Conservation (phyloP, 2,329 filamentous ascomycete genomes). For the Fusarium chaquense region DNA sequence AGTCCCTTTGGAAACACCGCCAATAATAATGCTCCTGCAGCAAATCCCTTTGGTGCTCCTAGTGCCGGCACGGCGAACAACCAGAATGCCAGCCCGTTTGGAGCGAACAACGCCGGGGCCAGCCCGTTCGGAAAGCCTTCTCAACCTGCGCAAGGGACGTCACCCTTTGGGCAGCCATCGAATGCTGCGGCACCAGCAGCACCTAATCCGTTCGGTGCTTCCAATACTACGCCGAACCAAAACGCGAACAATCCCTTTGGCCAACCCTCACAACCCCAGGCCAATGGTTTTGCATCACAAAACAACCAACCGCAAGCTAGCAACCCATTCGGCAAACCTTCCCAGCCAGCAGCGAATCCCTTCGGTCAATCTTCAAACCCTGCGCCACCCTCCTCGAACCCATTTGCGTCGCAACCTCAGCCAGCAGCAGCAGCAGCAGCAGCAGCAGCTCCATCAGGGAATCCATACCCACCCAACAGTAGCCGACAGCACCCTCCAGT, state of each 20-base stretch:
- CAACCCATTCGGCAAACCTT: conserved; percentile 47
- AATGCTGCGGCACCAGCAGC: conserved; percentile 28
- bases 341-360: conserved; percentile 28
- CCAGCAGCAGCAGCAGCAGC: conserved; percentile 11
- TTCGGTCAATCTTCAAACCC: conserved; percentile 47
- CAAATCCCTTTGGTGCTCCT: conserved; percentile 49
- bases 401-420: conserved; percentile 41
- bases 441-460: conserved; percentile 34
- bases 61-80: conserved; percentile 26
- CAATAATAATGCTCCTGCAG: conserved; percentile 38
- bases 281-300: conserved; percentile 43
- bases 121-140: conserved; percentile 48
- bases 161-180: conserved; percentile 42
- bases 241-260: conserved; percentile 47
- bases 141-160: conserved; percentile 23
- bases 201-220: conserved; percentile 48
- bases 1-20: conserved; percentile 46
- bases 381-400: conserved; percentile 37
- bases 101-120: conserved; percentile 20
- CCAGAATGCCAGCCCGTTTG: conserved; percentile 41
- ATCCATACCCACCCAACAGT: conserved; percentile 60
- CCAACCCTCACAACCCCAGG: conserved; percentile 41
- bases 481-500: conserved; percentile 59
- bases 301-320: conserved; percentile 39
- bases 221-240: conserved; percentile 31